Evolutionary conservation across 78 protist species (phyloP).

Genomic region (Pigoraptor vietnamica): DNA sequence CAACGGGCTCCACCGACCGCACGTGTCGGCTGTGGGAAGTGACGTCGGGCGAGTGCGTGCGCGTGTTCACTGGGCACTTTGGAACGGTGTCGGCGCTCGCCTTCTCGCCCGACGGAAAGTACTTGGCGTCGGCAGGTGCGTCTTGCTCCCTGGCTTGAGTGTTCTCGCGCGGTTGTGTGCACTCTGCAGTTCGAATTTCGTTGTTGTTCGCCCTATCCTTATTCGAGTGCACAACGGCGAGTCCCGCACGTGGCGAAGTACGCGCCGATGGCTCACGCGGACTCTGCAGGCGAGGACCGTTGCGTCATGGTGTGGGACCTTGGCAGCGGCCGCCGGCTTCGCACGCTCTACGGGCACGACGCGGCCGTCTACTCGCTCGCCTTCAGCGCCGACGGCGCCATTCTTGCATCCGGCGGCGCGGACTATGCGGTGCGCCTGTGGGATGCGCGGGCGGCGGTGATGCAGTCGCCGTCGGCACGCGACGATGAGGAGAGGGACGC

Average conservation of each 20-base stretch:
- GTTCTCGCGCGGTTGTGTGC: too few species aligned
- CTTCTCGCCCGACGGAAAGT: conserved; percentile 65
- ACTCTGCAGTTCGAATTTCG: too few species aligned
- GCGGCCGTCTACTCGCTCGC: neutral
- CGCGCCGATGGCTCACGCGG: too few species aligned
- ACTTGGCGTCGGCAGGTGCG: neutral
- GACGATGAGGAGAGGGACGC: neutral
- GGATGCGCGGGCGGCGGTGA: conserved; percentile 61
- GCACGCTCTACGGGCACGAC: neutral
- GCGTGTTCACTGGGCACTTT: conserved; percentile 71
- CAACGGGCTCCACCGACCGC: conserved; percentile 80
- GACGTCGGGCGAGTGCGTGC: conserved; percentile 68
- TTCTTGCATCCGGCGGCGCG: conserved; percentile 65
- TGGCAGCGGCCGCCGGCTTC: neutral
- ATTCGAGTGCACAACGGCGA: too few species aligned
- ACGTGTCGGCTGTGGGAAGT: conserved; percentile 43
- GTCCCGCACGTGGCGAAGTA: too few species aligned
- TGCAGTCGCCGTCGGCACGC: neutral
- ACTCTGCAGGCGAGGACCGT: too few species aligned
- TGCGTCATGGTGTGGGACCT: conserved; percentile 82
- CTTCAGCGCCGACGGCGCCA: neutral
- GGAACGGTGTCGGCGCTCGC: conserved; percentile 33
- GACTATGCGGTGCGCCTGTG: conserved; percentile 79
- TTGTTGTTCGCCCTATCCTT: too few species aligned
- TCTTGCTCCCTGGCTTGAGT: too few species aligned